Conservation (phyloP, 2,329 filamentous ascomycete species). For the Alternaria solani region DNA sequence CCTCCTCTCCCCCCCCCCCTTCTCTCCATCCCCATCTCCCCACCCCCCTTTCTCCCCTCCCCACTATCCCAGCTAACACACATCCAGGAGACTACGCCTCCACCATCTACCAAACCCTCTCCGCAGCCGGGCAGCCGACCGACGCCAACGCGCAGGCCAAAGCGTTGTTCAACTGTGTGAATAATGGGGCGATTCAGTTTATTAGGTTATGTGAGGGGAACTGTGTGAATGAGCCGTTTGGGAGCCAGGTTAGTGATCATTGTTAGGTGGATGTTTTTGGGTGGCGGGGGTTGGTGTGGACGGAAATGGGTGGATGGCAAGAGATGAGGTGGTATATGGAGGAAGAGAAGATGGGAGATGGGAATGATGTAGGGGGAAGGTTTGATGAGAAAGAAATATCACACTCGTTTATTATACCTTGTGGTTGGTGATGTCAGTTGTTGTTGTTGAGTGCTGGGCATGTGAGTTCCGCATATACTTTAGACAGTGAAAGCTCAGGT, state of each 20-base stretch:
- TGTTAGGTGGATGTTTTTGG: no score
- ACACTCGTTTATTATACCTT: neutral
- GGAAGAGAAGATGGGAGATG: neutral
- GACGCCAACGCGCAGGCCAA: neutral
- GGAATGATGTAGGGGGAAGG: no score
- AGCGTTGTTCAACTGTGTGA: constrained; percentile 3
- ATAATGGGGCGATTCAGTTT: neutral
- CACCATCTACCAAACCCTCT: constrained; percentile 1
- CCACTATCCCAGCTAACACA: neutral
- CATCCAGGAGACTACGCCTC: constrained; percentile 4
- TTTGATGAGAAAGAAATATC: neutral
- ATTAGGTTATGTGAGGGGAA: neutral
- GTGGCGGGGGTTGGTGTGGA: no score
- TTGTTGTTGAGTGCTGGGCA: neutral
- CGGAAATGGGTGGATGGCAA: neutral
- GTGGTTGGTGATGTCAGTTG: neutral
- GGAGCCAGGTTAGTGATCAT: constrained; percentile 4
- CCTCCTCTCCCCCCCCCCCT: no score
- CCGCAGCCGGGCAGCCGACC: neutral
- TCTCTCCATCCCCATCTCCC: rapidly evolving
- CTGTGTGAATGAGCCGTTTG: constrained; percentile 3
- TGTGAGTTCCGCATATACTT: neutral
- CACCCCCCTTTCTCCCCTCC: rapidly evolving
- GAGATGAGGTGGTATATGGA: neutral
- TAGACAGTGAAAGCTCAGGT: neutral